Conservation (phyloP, 192 early-diverging fungal genomes). For the Glomus cerebriforme region DNA sequence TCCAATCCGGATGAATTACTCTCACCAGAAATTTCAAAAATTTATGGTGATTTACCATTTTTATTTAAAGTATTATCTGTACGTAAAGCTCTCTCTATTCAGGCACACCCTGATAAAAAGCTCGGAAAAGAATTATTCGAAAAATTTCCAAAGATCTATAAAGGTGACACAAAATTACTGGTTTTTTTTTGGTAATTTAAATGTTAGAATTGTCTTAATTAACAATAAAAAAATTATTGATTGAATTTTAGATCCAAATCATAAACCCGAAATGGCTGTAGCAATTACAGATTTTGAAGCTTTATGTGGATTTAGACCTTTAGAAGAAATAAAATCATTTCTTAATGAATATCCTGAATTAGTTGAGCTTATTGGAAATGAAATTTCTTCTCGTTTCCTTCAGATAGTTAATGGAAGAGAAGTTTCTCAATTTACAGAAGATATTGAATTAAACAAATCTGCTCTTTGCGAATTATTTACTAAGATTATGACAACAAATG, state of each 20-base stretch:
- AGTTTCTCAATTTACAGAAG: not conserved
- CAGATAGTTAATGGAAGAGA: constrained; percentile 37
- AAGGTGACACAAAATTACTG: constrained; percentile 42
- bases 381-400: constrained; percentile 48
- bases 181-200: not conserved
- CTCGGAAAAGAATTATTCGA: constrained; percentile 75
- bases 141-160: constrained; percentile 82
- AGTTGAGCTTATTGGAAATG: constrained; percentile 59
- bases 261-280: constrained; percentile 98
- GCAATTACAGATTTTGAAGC: constrained; percentile 95
- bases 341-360: constrained; percentile 82
- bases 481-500: constrained; percentile 11
- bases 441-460: not conserved
- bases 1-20: constrained; percentile 55
- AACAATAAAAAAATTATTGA: not conserved
- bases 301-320: constrained; percentile 88
- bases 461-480: constrained; percentile 11
- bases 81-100: constrained; percentile 90
- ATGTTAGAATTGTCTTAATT: too few relatives aligned
- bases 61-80: constrained; percentile 95
- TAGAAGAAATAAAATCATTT: constrained; percentile 71
- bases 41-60: constrained; percentile 90
- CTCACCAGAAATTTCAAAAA: constrained; percentile 51
- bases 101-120: constrained; percentile 95
- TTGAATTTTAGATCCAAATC: constrained; percentile 64